Evolutionary conservation across 352 stramenopile genomes (phyloP).

Genomic region (Elongisporangium senticosum): DNA sequence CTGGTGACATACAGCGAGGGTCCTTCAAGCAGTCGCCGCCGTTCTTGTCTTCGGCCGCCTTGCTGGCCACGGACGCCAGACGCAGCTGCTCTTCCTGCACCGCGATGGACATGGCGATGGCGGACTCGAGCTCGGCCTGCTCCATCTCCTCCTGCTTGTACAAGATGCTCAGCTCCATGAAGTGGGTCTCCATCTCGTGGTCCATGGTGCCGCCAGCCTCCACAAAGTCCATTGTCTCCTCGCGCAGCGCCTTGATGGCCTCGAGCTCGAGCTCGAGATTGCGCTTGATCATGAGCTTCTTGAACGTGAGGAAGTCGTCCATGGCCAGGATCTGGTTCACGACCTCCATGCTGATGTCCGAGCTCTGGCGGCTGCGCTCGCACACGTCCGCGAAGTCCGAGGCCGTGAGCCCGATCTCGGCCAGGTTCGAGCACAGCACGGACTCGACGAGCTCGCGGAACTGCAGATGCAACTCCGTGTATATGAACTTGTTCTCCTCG

Average conservation of each 20-base stretch:
- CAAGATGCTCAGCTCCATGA: constrained; percentile 81
- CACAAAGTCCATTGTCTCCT: constrained; percentile 34
- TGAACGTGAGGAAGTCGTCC: constrained; percentile 90
- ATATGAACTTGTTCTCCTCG: constrained; percentile 89
- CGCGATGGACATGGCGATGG: constrained; percentile 69
- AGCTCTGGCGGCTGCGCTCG: constrained; percentile 53
- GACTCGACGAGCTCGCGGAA: constrained; percentile 79
- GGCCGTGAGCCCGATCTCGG: constrained; percentile 81
- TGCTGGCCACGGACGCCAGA: constrained; percentile 40
- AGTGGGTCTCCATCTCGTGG: constrained; percentile 50
- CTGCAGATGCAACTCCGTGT: constrained; percentile 79
- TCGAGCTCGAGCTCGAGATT: constrained; percentile 90
- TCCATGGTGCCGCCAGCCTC: constrained; percentile 5
- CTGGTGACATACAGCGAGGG: constrained; percentile 26
- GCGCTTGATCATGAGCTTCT: constrained; percentile 91
- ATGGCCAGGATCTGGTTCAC: constrained; percentile 86
- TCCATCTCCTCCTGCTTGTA: constrained; percentile 87
- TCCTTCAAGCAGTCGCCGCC: constrained; percentile 7
- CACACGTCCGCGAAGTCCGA: constrained; percentile 82
- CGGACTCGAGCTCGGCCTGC: constrained; percentile 69
- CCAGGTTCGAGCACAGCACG: constrained; percentile 72
- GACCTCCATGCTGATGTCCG: constrained; percentile 65
- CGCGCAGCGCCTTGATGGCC: constrained; percentile 72
- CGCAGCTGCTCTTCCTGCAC: constrained; percentile 70
- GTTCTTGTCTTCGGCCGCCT: constrained; percentile 62